Evolutionary conservation across 108 stramenopile species (phyloP), one percentile per base, ranked within the genome.

Genomic region (Pseudonitzschia multistriata): DNA sequence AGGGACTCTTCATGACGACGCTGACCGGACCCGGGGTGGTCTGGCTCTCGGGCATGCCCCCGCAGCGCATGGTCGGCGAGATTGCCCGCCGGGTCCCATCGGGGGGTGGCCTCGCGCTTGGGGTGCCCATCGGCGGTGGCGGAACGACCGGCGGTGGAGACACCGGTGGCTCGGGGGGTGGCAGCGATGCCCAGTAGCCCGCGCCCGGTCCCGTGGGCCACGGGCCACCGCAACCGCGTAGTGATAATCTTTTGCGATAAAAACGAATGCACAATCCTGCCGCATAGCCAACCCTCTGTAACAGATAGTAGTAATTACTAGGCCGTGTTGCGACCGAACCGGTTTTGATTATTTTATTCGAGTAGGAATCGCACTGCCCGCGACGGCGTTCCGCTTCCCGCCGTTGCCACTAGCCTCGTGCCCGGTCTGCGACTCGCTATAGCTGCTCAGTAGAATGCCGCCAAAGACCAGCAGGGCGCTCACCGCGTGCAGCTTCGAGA

Each of bases 1-100:
- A 95, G 70, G 96, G 96, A 37, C 66, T 96, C 54, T 96, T 96
- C 77, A 85, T 96, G 55, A 95, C 96, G 2, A 95, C 92, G 2
- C 70, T 96, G 67, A 95, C 89, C 5, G 96, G 96, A 34, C 96
- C 96, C 0, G 96, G 96, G 5, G 84, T 79, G 5, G 92, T 96
- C 27, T 94, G 90, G 90, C 73, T 96, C 10, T 93, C 94, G 50
- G 90, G 93, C 29, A 83, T 88, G 75, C 89, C 96, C 19, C 74
- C 85, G 21, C 80, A 92, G 70, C 70, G 90, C 13, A 90, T 96
- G 87, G 78, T 93, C 22, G 83, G 87, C 68, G 91, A 92, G 59
- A 94, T 96, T 78, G 89, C 96, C 3, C 77, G 91, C 36, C 73
- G 89, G 7, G 86, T 96, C 17, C 93, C 93, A 17, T 78, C 82